Evolutionary conservation across 257 asterid species (phyloP).

Genomic region (Nicotiana otophora): DNA sequence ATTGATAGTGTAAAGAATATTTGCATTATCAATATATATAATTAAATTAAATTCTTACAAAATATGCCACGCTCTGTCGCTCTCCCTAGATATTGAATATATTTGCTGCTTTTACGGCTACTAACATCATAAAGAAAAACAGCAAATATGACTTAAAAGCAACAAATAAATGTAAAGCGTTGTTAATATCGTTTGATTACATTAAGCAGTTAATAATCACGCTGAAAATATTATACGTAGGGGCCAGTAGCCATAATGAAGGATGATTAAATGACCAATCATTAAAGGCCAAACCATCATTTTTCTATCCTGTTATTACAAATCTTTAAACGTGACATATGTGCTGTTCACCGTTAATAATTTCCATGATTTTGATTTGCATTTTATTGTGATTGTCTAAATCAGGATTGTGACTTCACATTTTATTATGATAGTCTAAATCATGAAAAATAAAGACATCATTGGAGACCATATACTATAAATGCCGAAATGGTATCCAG

Average conservation of each 20-base stretch:
- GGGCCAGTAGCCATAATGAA: constrained; percentile 24
- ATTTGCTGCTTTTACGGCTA: background rate
- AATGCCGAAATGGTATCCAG: no score
- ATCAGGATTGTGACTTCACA: background rate
- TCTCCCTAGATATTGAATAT: background rate
- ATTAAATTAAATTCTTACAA: background rate
- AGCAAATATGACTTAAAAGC: background rate
- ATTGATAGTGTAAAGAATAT: no score
- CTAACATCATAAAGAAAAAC: background rate
- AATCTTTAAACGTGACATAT: background rate
- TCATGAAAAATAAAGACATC: background rate
- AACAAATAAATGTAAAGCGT: background rate
- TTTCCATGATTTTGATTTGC: background rate
- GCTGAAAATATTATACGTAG: constrained; percentile 2
- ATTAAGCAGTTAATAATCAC: background rate
- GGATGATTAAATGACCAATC: constrained; percentile 27
- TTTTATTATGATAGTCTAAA: background rate
- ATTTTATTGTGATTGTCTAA: background rate
- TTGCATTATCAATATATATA: no score
- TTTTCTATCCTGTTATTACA: constrained; percentile 6
- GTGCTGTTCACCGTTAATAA: background rate
- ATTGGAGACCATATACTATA: no score
- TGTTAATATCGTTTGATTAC: background rate
- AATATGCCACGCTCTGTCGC: background rate
- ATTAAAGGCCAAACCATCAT: constrained; percentile 15